Evolutionary conservation across 176 grass and related monocot species (phyloP).

Genomic region (Eremochloa ophiuroides): DNA sequence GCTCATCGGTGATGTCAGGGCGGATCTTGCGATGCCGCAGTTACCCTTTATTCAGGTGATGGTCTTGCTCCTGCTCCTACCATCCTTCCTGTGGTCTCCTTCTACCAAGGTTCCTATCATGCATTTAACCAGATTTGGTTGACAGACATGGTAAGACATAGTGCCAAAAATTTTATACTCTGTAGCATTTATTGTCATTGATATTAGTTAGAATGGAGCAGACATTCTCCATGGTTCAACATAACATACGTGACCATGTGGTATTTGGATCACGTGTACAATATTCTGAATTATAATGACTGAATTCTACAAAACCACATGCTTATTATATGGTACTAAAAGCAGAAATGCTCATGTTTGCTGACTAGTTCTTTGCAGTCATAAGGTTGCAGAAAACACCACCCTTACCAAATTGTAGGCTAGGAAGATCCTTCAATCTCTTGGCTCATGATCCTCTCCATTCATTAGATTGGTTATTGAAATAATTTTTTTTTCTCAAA

Average conservation of each 20-base stretch:
- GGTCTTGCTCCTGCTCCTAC: not conserved
- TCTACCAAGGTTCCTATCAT: not conserved
- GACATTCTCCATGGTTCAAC: not conserved
- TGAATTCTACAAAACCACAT: not conserved
- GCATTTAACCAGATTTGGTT: not conserved
- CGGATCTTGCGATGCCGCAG: constrained; percentile 51
- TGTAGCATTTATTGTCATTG: not conserved
- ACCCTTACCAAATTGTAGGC: not conserved
- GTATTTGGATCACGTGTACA: not conserved
- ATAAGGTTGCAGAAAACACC: not conserved
- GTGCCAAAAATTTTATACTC: too few species aligned
- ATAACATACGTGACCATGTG: not conserved
- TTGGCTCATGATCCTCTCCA: not conserved
- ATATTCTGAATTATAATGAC: not conserved
- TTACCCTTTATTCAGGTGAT: constrained; percentile 92
- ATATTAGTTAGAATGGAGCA: not conserved
- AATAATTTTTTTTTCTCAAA: not conserved
- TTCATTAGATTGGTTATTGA: not conserved
- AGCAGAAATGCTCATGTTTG: not conserved
- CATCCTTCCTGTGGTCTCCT: not conserved
- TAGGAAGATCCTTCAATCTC: not conserved
- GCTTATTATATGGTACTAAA: not conserved
- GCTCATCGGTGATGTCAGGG: constrained; percentile 61
- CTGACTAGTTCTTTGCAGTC: not conserved
- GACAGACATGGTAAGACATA: not conserved